Percentiles rank a stretch among this genome's conserved stretches.
These are phyloP conservation scores for Murraya koenigii DNA, from an alignment of 345 rosid species.

Conservation along the genomic window DNA sequence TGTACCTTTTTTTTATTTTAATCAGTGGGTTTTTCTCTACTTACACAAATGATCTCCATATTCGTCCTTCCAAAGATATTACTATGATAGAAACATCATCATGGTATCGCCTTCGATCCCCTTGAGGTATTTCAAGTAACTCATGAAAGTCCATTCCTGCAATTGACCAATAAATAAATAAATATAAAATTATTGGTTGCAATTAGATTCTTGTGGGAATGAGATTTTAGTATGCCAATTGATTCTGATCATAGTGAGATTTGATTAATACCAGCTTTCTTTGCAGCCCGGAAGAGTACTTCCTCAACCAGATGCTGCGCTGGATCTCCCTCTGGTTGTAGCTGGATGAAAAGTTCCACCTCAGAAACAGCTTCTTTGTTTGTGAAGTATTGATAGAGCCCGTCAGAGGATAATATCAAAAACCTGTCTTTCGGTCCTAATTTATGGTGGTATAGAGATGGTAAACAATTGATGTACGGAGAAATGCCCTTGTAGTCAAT, in stretches of 20 bases:
- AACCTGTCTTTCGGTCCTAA: slow-evolving; percentile 79
- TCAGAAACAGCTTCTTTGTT: slow-evolving; percentile 91
- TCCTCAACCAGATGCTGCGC: slow-evolving; percentile 95
- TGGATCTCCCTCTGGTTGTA: slow-evolving; percentile 98
- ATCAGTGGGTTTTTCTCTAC: slow-evolving; percentile 14
- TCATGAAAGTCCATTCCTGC: slow-evolving; percentile 93
- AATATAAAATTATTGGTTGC: background rate
- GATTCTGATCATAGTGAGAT: background rate
- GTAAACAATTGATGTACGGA: slow-evolving; percentile 75
- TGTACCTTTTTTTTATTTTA: background rate
- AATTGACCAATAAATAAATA: slow-evolving; percentile 14
- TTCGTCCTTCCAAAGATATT: slow-evolving; percentile 88
- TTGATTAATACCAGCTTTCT: slow-evolving; percentile 76
- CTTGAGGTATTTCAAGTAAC: slow-evolving; percentile 85
- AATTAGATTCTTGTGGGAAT: background rate
- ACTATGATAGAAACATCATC: slow-evolving; percentile 89
- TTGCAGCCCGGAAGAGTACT: slow-evolving; percentile 87
- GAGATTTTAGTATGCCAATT: background rate
- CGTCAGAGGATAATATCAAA: slow-evolving; percentile 83
- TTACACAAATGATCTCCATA: slow-evolving; percentile 98
- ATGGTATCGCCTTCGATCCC: slow-evolving; percentile 85
- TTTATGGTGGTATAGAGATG: slow-evolving; percentile 87
- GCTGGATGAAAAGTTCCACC: slow-evolving; percentile 75
- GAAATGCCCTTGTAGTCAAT: slow-evolving; percentile 80
- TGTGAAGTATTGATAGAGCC: slow-evolving; percentile 90